Base-by-base conservation (phyloP, 2,329 filamentous ascomycete species). In the Apiospora sp. region DNA sequence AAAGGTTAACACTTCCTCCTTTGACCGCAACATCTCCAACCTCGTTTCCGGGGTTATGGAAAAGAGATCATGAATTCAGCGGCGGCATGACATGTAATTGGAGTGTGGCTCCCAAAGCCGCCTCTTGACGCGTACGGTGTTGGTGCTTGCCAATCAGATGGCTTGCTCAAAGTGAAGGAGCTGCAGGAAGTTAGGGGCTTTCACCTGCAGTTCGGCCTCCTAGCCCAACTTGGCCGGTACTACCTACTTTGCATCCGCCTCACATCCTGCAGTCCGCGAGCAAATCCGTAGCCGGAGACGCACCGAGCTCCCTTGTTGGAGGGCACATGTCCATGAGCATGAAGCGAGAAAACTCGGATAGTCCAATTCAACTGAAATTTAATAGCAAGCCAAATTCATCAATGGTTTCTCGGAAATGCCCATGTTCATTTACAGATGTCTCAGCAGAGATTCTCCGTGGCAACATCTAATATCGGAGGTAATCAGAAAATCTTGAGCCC, bases 101-200 rank as follows among this genome's bases (percentile, higher is more conserved):
- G 10, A 22, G 58, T 64, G 34, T 64, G 58, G 58, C 12, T 41
- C 19, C 8, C 34, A 41, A 41, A 64, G 34, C 34, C 58, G 58
- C 58, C 58, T 64, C 58, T 64, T 41, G 34, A 41, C 58, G 58
- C 58, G 34, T 41, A 41, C 30, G 19, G 58, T 13, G 22, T 41
- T 64, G 58, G 13, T n/a, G n/a, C 19, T n/a, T 64, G 16, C 58
- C 58, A 64, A 64, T 64, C 58, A 64, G 58, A 64, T 22, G 19
- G 16, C 54, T 24, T 37, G 19, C 19, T 64, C 58, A n/a, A n/a
- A n/a, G 19, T 22, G 58, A 41, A 14, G 34, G 58, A 41, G 58
- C 58, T 64, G 58, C 58, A 64, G 58, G 19, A 64, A 64, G 58
- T 64, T 64, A 64, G 58, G 58, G 58, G 58, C 58, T 64, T 64